phyloP scores from a whole-genome alignment of 495 filamentous ascomycete genomes.

The Rhypophila decipiens region DNA sequence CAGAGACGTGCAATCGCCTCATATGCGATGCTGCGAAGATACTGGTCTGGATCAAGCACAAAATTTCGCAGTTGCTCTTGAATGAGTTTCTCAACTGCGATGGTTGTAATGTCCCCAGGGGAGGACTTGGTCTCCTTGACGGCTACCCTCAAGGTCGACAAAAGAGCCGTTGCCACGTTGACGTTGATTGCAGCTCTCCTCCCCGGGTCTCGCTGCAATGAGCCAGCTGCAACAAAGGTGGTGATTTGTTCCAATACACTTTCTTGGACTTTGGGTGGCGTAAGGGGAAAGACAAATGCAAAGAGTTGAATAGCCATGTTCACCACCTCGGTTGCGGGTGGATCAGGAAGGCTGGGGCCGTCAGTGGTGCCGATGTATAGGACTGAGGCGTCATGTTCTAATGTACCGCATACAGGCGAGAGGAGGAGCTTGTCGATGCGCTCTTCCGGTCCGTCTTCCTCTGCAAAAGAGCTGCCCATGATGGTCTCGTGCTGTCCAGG shows the following conservation, averaged over 20 bases:
- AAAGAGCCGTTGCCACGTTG: conserved; percentile 78
- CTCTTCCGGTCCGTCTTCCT: conserved; percentile 57
- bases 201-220: conserved; percentile 78
- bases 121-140: conserved; percentile 69
- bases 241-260: conserved; percentile 90
- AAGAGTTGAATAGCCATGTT: conserved; percentile 91
- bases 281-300: conserved; percentile 80
- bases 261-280: conserved; percentile 86
- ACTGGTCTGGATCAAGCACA: conserved; percentile 73
- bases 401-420: conserved; percentile 73
- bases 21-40: conserved; percentile 76
- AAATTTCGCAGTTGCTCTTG: conserved; percentile 79
- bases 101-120: conserved; percentile 64
- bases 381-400: conserved; percentile 83
- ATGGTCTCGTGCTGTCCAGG: conserved; percentile 62
- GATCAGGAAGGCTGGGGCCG: conserved; percentile 55
- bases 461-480: conserved; percentile 52
- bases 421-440: conserved; percentile 61
- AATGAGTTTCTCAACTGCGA: conserved; percentile 77
- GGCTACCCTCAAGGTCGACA: conserved; percentile 75
- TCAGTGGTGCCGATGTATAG: conserved; percentile 58
- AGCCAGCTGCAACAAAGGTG: conserved; percentile 71
- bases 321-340: conserved; percentile 85
- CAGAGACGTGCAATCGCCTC: conserved; percentile 88
- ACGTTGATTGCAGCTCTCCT: conserved; percentile 84